Evolutionary conservation across 2,329 filamentous ascomycete genomes (phyloP).

Genomic region (Trichophyton mentagrophytes): DNA sequence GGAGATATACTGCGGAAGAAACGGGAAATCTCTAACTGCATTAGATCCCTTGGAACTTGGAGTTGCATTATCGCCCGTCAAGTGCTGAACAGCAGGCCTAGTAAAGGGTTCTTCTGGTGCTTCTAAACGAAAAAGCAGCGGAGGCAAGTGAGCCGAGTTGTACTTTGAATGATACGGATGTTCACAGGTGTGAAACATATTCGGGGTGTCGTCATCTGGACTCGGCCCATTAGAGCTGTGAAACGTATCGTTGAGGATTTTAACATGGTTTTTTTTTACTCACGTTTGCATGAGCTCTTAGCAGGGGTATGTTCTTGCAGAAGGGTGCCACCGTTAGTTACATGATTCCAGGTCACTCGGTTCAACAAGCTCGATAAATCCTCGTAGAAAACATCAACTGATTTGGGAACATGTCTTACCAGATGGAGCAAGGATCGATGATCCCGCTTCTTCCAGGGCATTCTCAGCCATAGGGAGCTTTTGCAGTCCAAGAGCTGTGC

Average conservation of each 20-base stretch:
- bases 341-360: no score
- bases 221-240: not conserved
- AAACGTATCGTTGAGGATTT: not conserved
- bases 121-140: slow-evolving; percentile 18
- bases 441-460: not conserved
- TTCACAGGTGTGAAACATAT: slow-evolving; percentile 17
- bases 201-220: not conserved
- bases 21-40: slow-evolving; percentile 16
- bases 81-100: slow-evolving; percentile 2
- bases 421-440: not conserved
- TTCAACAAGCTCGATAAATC: no score
- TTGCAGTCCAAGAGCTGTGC: not conserved
- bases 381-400: not conserved
- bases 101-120: not conserved
- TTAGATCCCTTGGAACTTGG: slow-evolving; percentile 10
- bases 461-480: not conserved
- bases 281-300: not conserved
- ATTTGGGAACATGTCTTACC: not conserved
- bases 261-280: not conserved
- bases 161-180: slow-evolving; percentile 16
- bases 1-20: slow-evolving; percentile 21
- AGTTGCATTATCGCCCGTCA: slow-evolving; percentile 11
- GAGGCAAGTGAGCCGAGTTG: slow-evolving; percentile 14
- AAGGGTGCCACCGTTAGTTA: not conserved
- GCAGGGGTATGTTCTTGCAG: not conserved